Percentiles rank a stretch among this genome's conserved stretches.
Conservation (phyloP, 192 early-diverging fungal species). For the Backusella westeae region DNA sequence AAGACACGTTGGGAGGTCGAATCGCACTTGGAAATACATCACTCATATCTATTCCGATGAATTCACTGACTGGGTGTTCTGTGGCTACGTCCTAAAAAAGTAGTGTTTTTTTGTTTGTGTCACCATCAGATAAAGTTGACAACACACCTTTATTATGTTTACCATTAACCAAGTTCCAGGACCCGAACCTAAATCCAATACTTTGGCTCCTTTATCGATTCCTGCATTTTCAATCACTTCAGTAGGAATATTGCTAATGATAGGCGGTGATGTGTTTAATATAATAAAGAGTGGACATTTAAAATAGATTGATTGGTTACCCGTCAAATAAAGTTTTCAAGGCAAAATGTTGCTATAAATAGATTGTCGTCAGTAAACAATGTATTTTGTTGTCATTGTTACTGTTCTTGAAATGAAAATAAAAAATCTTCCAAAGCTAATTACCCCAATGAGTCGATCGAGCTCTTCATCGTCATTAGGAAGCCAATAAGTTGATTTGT, state of each 20-base stretch:
- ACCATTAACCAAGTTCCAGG: constrained; percentile 28
- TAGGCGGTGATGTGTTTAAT: background rate
- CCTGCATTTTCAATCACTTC: background rate
- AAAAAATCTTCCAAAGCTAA: background rate
- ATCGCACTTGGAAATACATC: constrained; percentile 13
- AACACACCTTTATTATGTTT: background rate
- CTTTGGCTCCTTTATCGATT: constrained; percentile 12
- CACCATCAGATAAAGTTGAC: background rate
- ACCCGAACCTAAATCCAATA: constrained; percentile 30
- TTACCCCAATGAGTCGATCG: constrained; percentile 30
- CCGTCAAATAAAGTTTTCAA: constrained; percentile 13
- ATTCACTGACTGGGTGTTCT: constrained; percentile 26
- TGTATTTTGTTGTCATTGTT: background rate
- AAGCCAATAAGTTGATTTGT: constrained; percentile 27
- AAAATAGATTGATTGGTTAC: background rate
- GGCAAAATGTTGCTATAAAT: constrained; percentile 15
- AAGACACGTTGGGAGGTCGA: constrained; percentile 21
- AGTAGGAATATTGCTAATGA: constrained; percentile 16
- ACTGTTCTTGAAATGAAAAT: background rate
- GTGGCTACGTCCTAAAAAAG: constrained; percentile 22
- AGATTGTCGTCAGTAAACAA: background rate
- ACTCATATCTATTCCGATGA: constrained; percentile 28
- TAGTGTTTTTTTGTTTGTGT: background rate
- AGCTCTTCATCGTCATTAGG: constrained; percentile 31
- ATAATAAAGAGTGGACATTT: background rate